Evolutionary conservation across 2,329 filamentous ascomycete genomes (phyloP), one percentile per base, ranked within the genome.

Genomic region (Ascochyta rabiei): DNA sequence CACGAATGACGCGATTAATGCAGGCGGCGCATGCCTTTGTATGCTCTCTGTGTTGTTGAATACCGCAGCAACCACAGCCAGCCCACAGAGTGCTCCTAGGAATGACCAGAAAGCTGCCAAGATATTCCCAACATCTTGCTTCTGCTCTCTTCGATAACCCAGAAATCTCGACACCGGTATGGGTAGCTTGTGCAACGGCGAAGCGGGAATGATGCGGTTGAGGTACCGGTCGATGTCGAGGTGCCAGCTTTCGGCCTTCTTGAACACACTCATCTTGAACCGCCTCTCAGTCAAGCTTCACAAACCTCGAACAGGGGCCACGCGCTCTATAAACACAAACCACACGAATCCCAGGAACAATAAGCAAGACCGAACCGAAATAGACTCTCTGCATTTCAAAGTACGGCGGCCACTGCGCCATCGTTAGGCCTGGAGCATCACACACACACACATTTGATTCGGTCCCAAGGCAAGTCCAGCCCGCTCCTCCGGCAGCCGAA

Each of bases 161-260:
- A 96, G 76, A 63, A 91, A 89, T 61, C 86, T 83, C 18, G 89
- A 83, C 18, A 95, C 69, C 0, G 83, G 82, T 41, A 79, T 79
- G 0, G 91, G 92, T 1, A 96, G 69, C 39, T 79, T 76, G 24
- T 82, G 77, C 71, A 90, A 82, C 63, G 83, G 84, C 35, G 88
- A 87, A 13, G 83, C 78, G 8, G 89, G 89, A 21, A 96, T 69
- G 56, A 86, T 80, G 2, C 82, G 88, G 71, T 93, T 91, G 45
- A 96, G 71, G 70, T 88, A 85, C n/a, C 76, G 77, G 79, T 96
- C 92, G 60, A 96, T 84, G 75, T 95, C 85, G 75, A 96, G 86
- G 67, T 87, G 80, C 60, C 70, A 73, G 8, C 57, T 52, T 47
- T 60, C 55, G 13, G 63, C 61, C 37, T 39, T 53, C 15, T 41